These are phyloP conservation scores for Hypoxylon sp. DNA, from an alignment of 2,329 filamentous ascomycete species.

Conservation along the genomic window DNA sequence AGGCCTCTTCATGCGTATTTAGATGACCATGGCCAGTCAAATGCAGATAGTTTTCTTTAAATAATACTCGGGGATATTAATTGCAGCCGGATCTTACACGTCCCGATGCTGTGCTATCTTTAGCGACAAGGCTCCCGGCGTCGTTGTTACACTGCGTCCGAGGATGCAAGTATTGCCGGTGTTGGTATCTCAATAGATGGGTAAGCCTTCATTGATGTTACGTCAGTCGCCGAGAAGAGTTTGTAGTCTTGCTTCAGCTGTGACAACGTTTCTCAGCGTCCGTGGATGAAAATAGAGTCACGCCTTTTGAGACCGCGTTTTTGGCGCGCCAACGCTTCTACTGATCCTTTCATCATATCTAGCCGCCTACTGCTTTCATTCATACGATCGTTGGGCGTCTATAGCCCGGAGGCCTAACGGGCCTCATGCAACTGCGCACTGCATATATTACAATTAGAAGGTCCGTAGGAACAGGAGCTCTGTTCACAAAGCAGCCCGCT, in stretches of 20 bases:
- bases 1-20: slow-evolving; percentile 18
- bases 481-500: neutral
- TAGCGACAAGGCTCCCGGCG: slow-evolving; percentile 11
- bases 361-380: slow-evolving; percentile 1
- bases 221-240: neutral
- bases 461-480: neutral
- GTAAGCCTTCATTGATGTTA: neutral
- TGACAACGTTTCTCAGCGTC: neutral
- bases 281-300: slow-evolving; percentile 8
- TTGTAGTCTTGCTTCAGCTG: neutral
- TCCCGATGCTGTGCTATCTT: slow-evolving; percentile 33
- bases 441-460: neutral
- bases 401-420: neutral
- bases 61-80: slow-evolving; percentile 12
- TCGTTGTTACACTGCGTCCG: slow-evolving; percentile 23
- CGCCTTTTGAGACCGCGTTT: neutral
- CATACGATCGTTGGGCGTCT: neutral
- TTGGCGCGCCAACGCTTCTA: slow-evolving; percentile 5
- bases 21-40: slow-evolving; percentile 9
- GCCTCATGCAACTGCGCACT: neutral
- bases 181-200: neutral
- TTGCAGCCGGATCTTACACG: slow-evolving; percentile 25
- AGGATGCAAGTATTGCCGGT: neutral
- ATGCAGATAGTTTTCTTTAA: slow-evolving; percentile 2
- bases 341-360: slow-evolving; percentile 11